phyloP scores from a whole-genome alignment of 1,284 basidiomycete species.

The Cryptococcus sp. region DNA sequence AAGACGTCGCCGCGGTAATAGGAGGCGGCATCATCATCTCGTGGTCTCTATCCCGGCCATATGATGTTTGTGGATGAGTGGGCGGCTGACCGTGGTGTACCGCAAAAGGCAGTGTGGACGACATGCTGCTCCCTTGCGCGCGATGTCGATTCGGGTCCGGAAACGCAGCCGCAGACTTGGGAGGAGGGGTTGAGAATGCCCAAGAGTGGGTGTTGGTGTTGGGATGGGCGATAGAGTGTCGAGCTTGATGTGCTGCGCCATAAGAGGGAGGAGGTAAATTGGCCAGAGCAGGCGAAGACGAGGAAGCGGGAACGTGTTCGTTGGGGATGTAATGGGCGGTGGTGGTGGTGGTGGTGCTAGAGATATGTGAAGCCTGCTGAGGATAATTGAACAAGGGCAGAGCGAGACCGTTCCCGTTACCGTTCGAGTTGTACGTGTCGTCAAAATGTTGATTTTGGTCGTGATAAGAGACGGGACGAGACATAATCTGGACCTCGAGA shows the following conservation, averaged over 20 bases:
- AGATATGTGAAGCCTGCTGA: not conserved
- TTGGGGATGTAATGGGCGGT: too few species aligned
- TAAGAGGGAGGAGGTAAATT: not conserved
- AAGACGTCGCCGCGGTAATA: slow-evolving; percentile 7
- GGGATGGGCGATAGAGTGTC: not conserved
- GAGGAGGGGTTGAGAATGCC: not conserved
- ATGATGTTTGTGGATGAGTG: slow-evolving; percentile 11
- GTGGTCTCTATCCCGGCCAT: slow-evolving; percentile 7
- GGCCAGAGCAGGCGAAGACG: not conserved
- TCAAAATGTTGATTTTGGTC: too few species aligned
- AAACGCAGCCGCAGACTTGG: not conserved
- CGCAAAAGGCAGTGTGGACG: slow-evolving; percentile 11
- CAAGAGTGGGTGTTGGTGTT: too few species aligned
- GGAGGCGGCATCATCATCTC: slow-evolving; percentile 22
- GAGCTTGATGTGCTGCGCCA: not conserved
- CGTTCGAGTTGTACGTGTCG: not conserved
- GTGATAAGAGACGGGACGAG: not conserved
- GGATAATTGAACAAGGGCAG: not conserved
- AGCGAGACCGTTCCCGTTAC: not conserved
- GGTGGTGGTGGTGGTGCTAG: too few species aligned
- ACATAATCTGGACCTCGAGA: not conserved
- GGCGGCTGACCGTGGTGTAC: not conserved
- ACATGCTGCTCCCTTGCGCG: slow-evolving; percentile 16
- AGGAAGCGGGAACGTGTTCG: not conserved
- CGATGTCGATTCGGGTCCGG: not conserved